Evolutionary conservation across 2,329 filamentous ascomycete genomes (phyloP).

Genomic region (Arthrocladium fulminans): DNA sequence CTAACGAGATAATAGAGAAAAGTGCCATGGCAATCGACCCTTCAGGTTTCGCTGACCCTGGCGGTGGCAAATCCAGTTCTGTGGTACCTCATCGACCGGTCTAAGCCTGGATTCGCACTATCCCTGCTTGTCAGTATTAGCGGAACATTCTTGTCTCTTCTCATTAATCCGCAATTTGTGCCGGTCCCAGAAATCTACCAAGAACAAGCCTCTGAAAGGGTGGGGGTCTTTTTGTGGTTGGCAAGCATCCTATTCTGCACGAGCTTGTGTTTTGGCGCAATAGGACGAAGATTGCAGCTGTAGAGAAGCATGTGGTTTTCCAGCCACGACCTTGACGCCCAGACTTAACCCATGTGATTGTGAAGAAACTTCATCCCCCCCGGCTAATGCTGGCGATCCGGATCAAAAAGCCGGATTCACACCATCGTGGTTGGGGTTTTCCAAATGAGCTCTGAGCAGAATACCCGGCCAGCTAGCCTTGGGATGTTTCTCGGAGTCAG

Average conservation of each 20-base stretch:
- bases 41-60: conserved; percentile 85
- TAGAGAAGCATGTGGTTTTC: conserved; percentile 5
- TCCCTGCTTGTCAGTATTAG: conserved; percentile 63
- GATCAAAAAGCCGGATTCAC: conserved; percentile 24
- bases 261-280: conserved; percentile 91
- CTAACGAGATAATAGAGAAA: conserved; percentile 52
- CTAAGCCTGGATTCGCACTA: conserved; percentile 71
- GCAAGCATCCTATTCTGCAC: conserved; percentile 90
- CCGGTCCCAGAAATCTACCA: conserved; percentile 50
- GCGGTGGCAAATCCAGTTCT: conserved; percentile 85
- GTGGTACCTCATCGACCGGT: conserved; percentile 94
- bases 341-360: not conserved
- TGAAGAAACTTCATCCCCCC: not conserved
- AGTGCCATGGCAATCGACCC: conserved; percentile 84
- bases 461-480: conserved; percentile 29
- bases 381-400: not conserved
- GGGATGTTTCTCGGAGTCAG: conserved; percentile 9
- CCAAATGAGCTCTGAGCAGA: conserved; percentile 22
- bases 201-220: conserved; percentile 37
- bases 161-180: conserved; percentile 68
- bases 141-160: conserved; percentile 65
- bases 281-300: conserved; percentile 61
- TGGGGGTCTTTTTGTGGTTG: conserved; percentile 71
- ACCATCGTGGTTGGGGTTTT: conserved; percentile 21
- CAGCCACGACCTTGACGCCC: not conserved